Conservation (phyloP, 2,329 filamentous ascomycete genomes). For the Aspergillus latus region DNA sequence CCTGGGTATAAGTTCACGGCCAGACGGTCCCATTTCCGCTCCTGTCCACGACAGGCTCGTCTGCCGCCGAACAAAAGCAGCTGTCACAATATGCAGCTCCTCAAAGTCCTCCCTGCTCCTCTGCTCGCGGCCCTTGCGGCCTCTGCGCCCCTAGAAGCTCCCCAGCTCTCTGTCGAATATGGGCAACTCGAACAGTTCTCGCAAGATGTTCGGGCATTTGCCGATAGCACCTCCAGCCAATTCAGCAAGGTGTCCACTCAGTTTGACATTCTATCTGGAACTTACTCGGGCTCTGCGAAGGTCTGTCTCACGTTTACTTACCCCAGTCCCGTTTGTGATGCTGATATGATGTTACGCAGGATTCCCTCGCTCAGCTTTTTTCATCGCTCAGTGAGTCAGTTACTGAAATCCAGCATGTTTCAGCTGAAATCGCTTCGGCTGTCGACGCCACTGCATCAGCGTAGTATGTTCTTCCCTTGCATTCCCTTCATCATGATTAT, state of each 20-base stretch:
- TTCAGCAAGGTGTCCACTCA: neutral
- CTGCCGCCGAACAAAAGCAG: too few species aligned
- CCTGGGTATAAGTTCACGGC: too few species aligned
- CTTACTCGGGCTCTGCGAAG: too few species aligned
- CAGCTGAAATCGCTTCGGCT: neutral
- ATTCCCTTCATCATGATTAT: too few species aligned
- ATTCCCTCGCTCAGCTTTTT: neutral
- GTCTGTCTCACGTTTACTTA: neutral
- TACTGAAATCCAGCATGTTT: neutral
- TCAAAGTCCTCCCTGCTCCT: neutral
- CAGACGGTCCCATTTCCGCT: too few species aligned
- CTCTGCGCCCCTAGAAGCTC: neutral
- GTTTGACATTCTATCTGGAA: neutral
- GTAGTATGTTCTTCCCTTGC: neutral
- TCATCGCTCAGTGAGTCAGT: neutral
- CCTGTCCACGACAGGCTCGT: too few species aligned
- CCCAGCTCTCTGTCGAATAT: neutral
- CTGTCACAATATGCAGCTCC: neutral
- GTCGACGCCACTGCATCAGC: neutral
- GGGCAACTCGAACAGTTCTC: neutral
- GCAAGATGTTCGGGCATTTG: neutral
- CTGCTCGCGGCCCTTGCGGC: conserved; percentile 2
- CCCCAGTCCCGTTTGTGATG: neutral
- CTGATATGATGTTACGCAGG: neutral
- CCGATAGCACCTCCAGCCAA: neutral